Evolutionary conservation across 495 filamentous ascomycete species (phyloP).

Genomic region (Penicillium macrosclerotiorum): DNA sequence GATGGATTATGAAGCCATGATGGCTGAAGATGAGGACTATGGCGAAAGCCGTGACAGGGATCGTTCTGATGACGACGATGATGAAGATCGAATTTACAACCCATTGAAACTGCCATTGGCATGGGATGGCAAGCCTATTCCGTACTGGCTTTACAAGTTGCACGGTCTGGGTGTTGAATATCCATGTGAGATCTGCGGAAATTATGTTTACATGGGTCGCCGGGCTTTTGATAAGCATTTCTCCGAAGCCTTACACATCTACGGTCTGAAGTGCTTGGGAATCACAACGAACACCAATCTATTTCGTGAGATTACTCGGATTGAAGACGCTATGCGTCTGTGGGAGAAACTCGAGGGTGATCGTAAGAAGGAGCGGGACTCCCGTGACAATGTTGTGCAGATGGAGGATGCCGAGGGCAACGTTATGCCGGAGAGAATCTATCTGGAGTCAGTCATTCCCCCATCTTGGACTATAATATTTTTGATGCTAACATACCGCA

Average conservation of each 20-base stretch:
- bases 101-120: constrained; percentile 91
- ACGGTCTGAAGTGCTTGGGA: constrained; percentile 88
- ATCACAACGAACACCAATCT: constrained; percentile 84
- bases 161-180: constrained; percentile 96
- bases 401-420: constrained; percentile 98
- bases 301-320: constrained; percentile 90
- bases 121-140: constrained; percentile 98
- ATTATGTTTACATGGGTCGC: constrained; percentile 95
- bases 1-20: constrained; percentile 85
- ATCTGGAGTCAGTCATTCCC: constrained; percentile 62
- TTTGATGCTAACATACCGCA: constrained; percentile 28
- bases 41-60: constrained; percentile 54
- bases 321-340: constrained; percentile 79
- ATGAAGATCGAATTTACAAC: constrained; percentile 88
- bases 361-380: constrained; percentile 71
- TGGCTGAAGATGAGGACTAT: constrained; percentile 54
- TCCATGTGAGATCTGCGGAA: constrained; percentile 93
- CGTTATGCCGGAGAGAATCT: constrained; percentile 98
- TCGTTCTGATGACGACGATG: constrained; percentile 65
- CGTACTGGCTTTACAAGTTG: constrained; percentile 97
- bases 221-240: constrained; percentile 98
- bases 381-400: constrained; percentile 82
- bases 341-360: constrained; percentile 94
- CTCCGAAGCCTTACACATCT: constrained; percentile 86
- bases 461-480: background rate